A percentile compares a stretch with the other conserved stretches of the same genome.
Evolutionary conservation across 306 rosid genomes (phyloP).

Genomic region (Castanea sativa): DNA sequence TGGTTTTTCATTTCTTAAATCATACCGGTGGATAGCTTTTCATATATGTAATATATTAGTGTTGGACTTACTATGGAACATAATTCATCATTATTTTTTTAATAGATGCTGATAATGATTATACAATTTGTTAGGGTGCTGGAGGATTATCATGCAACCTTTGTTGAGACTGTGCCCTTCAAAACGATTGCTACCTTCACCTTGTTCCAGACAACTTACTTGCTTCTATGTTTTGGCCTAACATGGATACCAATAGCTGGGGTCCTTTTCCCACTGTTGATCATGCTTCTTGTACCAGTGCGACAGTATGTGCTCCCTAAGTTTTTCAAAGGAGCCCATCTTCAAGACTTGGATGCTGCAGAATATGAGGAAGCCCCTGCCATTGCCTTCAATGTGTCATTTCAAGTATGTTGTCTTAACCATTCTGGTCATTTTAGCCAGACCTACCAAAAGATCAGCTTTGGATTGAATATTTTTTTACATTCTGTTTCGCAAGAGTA

Average conservation of each 20-base stretch:
- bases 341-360: constrained; percentile 91
- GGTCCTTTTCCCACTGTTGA: constrained; percentile 84
- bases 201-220: constrained; percentile 78
- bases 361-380: constrained; percentile 87
- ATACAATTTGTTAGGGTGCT: constrained; percentile 55
- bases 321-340: constrained; percentile 84
- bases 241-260: constrained; percentile 98
- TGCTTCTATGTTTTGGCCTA: constrained; percentile 85
- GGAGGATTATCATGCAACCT: constrained; percentile 76
- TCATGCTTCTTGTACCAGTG: constrained; percentile 98
- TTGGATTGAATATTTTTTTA: neutral
- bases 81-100: constrained; percentile 3
- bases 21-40: neutral
- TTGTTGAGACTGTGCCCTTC: constrained; percentile 86
- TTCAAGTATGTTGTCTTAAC: constrained; percentile 53
- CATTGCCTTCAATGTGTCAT: constrained; percentile 69
- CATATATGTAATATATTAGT: neutral
- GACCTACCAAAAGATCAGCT: neutral
- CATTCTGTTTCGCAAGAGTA: neutral
- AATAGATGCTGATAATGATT: constrained; percentile 9
- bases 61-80: neutral
- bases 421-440: constrained; percentile 7
- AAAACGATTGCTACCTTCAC: constrained; percentile 75
- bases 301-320: constrained; percentile 80
- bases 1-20: neutral